A percentile compares a stretch with the other conserved stretches of the same genome.
Evolutionary conservation across 2,329 filamentous ascomycete species (phyloP).

Genomic region (Pseudocercospora fuligena): DNA sequence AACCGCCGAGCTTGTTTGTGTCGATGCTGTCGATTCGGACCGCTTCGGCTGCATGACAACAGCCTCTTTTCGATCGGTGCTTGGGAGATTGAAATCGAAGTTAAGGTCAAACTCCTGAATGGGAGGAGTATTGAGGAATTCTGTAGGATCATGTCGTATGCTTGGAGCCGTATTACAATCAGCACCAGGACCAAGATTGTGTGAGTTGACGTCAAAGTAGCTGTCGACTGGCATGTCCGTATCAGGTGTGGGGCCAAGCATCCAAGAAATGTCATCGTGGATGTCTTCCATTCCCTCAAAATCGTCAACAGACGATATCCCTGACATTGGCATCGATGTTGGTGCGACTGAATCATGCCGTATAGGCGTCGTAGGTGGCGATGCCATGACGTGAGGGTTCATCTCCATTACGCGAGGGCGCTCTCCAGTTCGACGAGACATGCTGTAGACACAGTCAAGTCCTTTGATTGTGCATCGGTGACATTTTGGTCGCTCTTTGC

Average conservation of each 20-base stretch:
- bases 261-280: conserved; percentile 6
- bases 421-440: conserved; percentile 16
- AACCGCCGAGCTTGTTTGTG: background rate
- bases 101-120: background rate
- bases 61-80: background rate
- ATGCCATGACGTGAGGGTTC: background rate
- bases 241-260: background rate
- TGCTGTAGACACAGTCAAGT: conserved; percentile 16
- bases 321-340: background rate
- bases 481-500: conserved; percentile 16
- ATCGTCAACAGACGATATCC: background rate
- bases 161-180: background rate
- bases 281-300: background rate
- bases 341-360: background rate
- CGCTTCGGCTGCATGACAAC: background rate
- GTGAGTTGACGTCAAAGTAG: background rate
- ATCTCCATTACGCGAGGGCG: conserved; percentile 8
- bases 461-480: conserved; percentile 17
- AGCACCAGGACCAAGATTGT: background rate
- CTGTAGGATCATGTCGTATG: background rate
- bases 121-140: background rate
- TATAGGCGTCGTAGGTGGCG: background rate
- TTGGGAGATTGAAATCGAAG: background rate
- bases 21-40: background rate
- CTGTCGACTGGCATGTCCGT: background rate